These are phyloP conservation scores for Drechslerella coelobrocha DNA, from an alignment of 2,329 filamentous ascomycete species.

Conservation along the genomic window DNA sequence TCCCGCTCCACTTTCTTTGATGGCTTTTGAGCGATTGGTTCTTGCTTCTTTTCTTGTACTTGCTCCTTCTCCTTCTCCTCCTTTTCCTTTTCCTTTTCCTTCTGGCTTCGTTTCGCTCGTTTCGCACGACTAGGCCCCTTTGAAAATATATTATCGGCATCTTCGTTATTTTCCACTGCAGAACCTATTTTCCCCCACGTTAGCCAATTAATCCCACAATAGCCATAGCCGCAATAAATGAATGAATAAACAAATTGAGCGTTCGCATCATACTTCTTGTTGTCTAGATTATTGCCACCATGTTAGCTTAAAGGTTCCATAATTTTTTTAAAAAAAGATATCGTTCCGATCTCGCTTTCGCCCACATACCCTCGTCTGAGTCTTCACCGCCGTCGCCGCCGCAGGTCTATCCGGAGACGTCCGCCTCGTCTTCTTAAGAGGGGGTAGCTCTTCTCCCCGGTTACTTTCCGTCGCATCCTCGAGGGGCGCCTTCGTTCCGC, in stretches of 20 bases:
- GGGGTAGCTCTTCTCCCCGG: conserved; percentile 31
- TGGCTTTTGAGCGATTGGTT: neutral
- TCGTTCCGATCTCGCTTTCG: neutral
- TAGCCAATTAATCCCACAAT: neutral
- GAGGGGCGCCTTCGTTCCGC: conserved; percentile 23
- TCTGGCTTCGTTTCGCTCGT: conserved; percentile 33
- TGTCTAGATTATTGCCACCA: conserved; percentile 5
- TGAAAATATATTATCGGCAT: conserved; percentile 36
- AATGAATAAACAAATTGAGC: no score
- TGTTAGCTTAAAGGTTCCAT: conserved; percentile 20
- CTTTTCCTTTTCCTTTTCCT: conserved; percentile 11
- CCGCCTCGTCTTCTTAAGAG: conserved; percentile 49
- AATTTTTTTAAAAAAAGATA: neutral
- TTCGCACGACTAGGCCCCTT: conserved; percentile 43
- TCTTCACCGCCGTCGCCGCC: neutral
- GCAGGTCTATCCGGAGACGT: conserved; percentile 19
- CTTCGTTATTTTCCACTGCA: conserved; percentile 19
- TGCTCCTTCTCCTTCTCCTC: neutral
- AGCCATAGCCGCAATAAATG: no score
- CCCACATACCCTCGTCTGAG: conserved; percentile 24
- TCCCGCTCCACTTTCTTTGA: conserved; percentile 14
- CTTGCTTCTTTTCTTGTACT: neutral
- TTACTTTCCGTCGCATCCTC: conserved; percentile 22
- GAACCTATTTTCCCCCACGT: conserved; percentile 20
- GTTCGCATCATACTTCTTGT: conserved; percentile 43